Evolutionary conservation across 805 yeast species (phyloP), one percentile per base, ranked within the genome.

Genomic region (Scheffersomyces lignosus): DNA sequence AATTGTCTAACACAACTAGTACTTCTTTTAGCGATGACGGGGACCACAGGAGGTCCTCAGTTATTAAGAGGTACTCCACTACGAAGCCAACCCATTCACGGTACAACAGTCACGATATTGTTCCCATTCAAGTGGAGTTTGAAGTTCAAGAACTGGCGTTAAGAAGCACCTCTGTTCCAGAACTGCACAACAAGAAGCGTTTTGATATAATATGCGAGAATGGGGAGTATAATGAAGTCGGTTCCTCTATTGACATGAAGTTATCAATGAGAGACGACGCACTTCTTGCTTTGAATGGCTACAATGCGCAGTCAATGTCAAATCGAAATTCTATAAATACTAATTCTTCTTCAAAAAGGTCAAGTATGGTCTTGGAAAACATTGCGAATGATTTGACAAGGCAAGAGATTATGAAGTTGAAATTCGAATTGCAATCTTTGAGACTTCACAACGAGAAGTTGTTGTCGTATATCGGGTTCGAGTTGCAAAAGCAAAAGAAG

Each of bases 361-460:
- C 69, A 13, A 56, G 65, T 37, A 36, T 54, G 36, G 32, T 52
- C 23, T 45, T 54, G 14, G 61, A 58, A 29, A 51, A 49, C 28
- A 34, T 41, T 10, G 41, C 42, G 18, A 48, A 47, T 15, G 69
- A 64, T 30, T 45, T 57, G 33, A 60, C 67, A 16, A 58, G 66
- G 24, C 77, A 74, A 48, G 80, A 77, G 43, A 63, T 75, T 45
- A 71, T 69, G 52, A 74, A 69, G 47, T 60, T 76, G 45, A 68
- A 69, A 42, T 77, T 77, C 51, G 80, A 77, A 52, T 57, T 77
- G 33, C 76, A 73, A 50, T 74, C 80, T 7, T 56, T 77, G 41
- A 69, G 71, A 44, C 54, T 77, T 36, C 81, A 77, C 49, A 77
- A 76, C 51, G 83, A 77, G 38, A 77, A 77, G 48, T 60, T 77